Percentiles rank a stretch among this genome's conserved stretches.
Conservation (phyloP, 2,329 filamentous ascomycete genomes). For the Cercospora sp. region DNA sequence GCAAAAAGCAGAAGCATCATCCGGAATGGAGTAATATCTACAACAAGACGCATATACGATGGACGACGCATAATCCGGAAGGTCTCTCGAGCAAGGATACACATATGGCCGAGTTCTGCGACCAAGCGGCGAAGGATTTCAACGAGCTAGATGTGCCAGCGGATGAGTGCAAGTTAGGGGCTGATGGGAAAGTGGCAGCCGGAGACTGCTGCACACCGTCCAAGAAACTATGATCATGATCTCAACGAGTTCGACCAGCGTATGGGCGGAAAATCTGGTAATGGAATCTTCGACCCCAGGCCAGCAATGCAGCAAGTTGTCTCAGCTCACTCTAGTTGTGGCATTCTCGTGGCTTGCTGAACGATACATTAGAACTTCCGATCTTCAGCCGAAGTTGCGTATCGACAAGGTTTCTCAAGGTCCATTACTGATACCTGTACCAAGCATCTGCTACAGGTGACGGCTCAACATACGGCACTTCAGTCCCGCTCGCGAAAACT, state of each 20-base stretch:
- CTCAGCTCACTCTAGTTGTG: not conserved
- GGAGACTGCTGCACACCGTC: conserved; percentile 23
- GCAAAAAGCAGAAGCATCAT: conserved; percentile 68
- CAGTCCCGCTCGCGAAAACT: too few relatives aligned
- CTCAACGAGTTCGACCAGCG: not conserved
- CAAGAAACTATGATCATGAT: conserved; percentile 14
- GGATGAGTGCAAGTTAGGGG: conserved; percentile 17
- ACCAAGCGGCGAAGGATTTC: conserved; percentile 43
- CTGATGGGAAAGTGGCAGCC: conserved; percentile 21
- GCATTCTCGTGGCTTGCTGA: not conserved
- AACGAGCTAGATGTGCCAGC: conserved; percentile 29
- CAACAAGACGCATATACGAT: conserved; percentile 68
- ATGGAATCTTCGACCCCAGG: not conserved
- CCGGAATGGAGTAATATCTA: conserved; percentile 78
- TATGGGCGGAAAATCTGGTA: not conserved
- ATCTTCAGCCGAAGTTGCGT: not conserved
- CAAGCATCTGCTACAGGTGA: not conserved
- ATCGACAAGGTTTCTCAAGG: not conserved
- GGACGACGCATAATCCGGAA: conserved; percentile 69
- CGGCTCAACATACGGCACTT: not conserved
- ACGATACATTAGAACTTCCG: not conserved
- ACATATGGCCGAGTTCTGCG: conserved; percentile 62
- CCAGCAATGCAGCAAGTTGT: not conserved
- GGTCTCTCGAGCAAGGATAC: conserved; percentile 67
- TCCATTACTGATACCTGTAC: not conserved